These are phyloP conservation scores for Scutellaria galericulata DNA, from an alignment of 257 asterid species.

Conservation along the genomic window DNA sequence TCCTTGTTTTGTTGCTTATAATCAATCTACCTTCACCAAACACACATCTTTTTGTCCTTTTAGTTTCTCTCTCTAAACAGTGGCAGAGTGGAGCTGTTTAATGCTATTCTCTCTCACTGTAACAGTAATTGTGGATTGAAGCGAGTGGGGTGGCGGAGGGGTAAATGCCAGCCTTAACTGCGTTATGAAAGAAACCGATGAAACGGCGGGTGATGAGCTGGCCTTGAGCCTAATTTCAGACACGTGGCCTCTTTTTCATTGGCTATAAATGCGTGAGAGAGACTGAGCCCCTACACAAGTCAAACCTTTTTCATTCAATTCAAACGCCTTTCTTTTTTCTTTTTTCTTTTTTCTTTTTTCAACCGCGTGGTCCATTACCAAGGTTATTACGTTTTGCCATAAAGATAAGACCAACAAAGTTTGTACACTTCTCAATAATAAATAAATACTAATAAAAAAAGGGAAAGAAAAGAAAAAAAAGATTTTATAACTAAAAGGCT, in stretches of 20 bases:
- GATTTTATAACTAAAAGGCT: too few relatives aligned
- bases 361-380: background rate
- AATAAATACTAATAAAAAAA: too few relatives aligned
- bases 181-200: conserved; percentile 48
- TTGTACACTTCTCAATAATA: too few relatives aligned
- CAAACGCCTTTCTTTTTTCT: conserved; percentile 32
- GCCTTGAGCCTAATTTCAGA: conserved; percentile 5
- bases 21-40: conserved; percentile 27
- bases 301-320: conserved; percentile 42
- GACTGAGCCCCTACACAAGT: conserved; percentile 36
- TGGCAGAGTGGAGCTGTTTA: conserved; percentile 11
- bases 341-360: background rate
- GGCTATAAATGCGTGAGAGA: conserved; percentile 36
- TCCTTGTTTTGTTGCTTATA: conserved; percentile 11
- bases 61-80: conserved; percentile 16
- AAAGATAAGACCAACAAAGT: too few relatives aligned
- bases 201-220: conserved; percentile 41
- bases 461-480: too few relatives aligned
- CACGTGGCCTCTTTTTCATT: conserved; percentile 50
- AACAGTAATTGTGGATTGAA: conserved; percentile 28
- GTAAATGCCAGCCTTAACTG: conserved; percentile 71
- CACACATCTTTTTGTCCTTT: conserved; percentile 17
- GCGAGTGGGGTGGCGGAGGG: conserved; percentile 21
- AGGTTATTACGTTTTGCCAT: too few relatives aligned
- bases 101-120: conserved; percentile 30